Evolutionary conservation across 495 filamentous ascomycete species (phyloP).

Genomic region (Neurospora sp.): DNA sequence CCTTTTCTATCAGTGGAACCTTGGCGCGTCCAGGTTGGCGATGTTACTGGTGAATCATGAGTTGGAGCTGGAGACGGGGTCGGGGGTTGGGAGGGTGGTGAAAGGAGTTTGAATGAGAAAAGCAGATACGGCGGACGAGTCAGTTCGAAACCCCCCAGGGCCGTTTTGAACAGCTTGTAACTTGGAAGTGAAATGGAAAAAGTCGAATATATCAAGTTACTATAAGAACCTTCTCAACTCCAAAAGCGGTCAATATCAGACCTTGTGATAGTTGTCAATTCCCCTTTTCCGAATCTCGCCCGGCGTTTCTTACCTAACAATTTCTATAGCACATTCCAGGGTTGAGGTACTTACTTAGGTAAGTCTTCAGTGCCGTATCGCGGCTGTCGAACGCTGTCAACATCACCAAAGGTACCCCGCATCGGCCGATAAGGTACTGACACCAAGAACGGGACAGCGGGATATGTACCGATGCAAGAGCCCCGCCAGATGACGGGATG

Average conservation of each 20-base stretch:
- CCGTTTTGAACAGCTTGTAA: background rate
- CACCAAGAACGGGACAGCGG: background rate
- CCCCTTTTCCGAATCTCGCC: background rate
- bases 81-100: background rate
- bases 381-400: background rate
- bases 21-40: background rate
- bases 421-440: background rate
- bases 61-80: background rate
- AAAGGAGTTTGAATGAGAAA: background rate
- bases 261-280: background rate
- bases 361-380: background rate
- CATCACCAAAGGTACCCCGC: background rate
- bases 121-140: background rate
- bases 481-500: background rate
- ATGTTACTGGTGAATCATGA: background rate
- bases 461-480: background rate
- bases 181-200: background rate
- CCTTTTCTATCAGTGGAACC: background rate
- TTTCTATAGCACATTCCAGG: background rate
- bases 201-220: background rate
- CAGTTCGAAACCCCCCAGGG: background rate
- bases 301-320: background rate
- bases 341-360: background rate
- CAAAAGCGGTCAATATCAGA: background rate
- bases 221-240: background rate